Conservation (phyloP, 2,329 filamentous ascomycete species). For the Curvularia hawaiiensis region DNA sequence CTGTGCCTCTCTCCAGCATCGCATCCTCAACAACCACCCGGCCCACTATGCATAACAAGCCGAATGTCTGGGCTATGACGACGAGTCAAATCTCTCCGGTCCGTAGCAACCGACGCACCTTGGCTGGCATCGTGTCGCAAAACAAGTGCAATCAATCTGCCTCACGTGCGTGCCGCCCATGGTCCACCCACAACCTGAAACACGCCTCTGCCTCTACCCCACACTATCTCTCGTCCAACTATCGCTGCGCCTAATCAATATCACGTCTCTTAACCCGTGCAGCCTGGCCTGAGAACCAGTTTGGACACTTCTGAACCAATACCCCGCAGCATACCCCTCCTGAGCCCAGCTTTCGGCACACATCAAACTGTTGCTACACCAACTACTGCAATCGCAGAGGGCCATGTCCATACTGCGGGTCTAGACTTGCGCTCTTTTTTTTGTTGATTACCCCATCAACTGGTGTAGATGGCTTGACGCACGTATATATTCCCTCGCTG, state of each 20-base stretch:
- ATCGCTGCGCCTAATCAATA: background rate
- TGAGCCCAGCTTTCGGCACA: background rate
- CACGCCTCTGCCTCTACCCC: conserved; percentile 3
- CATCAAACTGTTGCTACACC: background rate
- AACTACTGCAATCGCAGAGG: background rate
- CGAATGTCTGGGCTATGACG: background rate
- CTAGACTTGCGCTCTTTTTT: background rate
- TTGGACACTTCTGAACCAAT: background rate
- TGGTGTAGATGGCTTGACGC: background rate
- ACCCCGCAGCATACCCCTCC: background rate
- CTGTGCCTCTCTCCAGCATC: background rate
- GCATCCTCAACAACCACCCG: background rate
- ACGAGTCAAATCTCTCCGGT: background rate
- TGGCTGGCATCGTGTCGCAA: background rate
- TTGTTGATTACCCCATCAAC: background rate
- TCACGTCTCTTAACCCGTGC: background rate
- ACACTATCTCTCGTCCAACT: conserved; percentile 3
- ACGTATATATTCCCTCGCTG: background rate
- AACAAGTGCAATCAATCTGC: background rate
- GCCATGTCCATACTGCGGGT: background rate
- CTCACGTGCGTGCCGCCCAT: conserved; percentile 6
- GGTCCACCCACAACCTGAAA: conserved; percentile 2
- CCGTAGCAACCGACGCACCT: background rate
- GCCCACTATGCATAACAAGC: background rate
- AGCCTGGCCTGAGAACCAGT: background rate